Evolutionary conservation across 2,329 filamentous ascomycete genomes (phyloP), one percentile per base, ranked within the genome.

Genomic region (Raffaelea arxii): DNA sequence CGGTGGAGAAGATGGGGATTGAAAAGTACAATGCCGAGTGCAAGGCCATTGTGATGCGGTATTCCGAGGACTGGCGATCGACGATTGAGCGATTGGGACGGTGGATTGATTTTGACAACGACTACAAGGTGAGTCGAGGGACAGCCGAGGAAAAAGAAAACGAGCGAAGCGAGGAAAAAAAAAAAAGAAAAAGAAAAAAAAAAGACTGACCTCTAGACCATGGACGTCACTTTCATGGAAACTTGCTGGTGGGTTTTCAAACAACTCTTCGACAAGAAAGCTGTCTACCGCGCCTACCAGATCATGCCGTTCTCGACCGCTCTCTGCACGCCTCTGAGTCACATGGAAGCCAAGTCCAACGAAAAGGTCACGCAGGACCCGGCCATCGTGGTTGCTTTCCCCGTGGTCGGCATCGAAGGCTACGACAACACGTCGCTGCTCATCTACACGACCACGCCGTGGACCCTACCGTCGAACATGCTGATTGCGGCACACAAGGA

Each of bases 51-150:
- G 91, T 96, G 55, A 94, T 96, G 87, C 79, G 86, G 58, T 96
- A 85, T 62, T 80, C 88, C 11, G 65, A 74, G 16, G 91, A 96
- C 63, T 97, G 91, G 91, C 79, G 88, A 58, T 70, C 80, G 52
- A 94, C 88, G 23, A 85, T 96, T 57, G 88, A 94, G 60, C 75
- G 91, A 51, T 68, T 97, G 36, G 91, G 91, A 47, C 83, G 91
- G 48, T 97, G 91, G 91, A 92, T 96, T 58, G 91, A 96, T 66
- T 96, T 97, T 57, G 91, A 97, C 65, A 92, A 94, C 57, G 88
- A 96, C 63, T 96, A 94, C 72, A 95, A 95, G 79, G 81, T 81
- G 58, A 2, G 49, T 43, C 27, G 30, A 11, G 6, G 7, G 41
- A 9, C 32, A 23, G 41, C 54, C 57, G 52, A 56, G 19, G 16